These are phyloP conservation scores for Bauhinia variegata DNA, from an alignment of 306 rosid genomes.

Conservation along the genomic window DNA sequence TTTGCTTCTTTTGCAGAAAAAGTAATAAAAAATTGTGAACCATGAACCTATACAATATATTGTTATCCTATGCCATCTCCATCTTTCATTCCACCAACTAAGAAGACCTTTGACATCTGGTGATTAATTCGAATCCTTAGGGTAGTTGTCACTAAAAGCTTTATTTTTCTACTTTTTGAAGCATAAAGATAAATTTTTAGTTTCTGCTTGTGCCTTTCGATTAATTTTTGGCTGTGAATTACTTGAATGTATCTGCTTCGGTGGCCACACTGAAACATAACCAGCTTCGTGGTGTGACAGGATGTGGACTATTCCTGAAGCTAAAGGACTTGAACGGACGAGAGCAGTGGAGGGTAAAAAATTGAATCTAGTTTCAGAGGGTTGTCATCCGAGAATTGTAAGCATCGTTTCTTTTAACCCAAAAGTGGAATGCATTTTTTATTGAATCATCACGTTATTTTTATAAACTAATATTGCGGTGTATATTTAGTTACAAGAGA, in stretches of 20 bases:
- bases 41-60: slow-evolving; percentile 8
- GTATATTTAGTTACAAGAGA: slow-evolving; percentile 63
- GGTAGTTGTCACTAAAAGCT: slow-evolving; percentile 37
- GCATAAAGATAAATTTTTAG: not conserved
- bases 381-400: slow-evolving; percentile 74
- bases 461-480: slow-evolving; percentile 16
- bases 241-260: slow-evolving; percentile 4
- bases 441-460: slow-evolving; percentile 10
- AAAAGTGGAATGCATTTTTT: not conserved
- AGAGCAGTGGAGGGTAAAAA: slow-evolving; percentile 64
- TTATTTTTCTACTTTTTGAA: slow-evolving; percentile 24
- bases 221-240: slow-evolving; percentile 25
- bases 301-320: slow-evolving; percentile 88
- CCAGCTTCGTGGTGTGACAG: slow-evolving; percentile 51
- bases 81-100: slow-evolving; percentile 13
- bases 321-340: slow-evolving; percentile 57
- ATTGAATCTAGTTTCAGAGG: slow-evolving; percentile 72
- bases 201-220: slow-evolving; percentile 24
- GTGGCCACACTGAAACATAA: slow-evolving; percentile 21
- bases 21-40: slow-evolving; percentile 5
- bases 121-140: slow-evolving; percentile 28
- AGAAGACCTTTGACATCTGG: slow-evolving; percentile 39
- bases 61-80: slow-evolving; percentile 7
- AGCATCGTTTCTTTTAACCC: slow-evolving; percentile 32
- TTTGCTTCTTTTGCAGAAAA: not conserved